A percentile compares a stretch with the other conserved stretches of the same genome.
Conservation (phyloP, 2,329 filamentous ascomycete genomes). For the Septoria linicola region DNA sequence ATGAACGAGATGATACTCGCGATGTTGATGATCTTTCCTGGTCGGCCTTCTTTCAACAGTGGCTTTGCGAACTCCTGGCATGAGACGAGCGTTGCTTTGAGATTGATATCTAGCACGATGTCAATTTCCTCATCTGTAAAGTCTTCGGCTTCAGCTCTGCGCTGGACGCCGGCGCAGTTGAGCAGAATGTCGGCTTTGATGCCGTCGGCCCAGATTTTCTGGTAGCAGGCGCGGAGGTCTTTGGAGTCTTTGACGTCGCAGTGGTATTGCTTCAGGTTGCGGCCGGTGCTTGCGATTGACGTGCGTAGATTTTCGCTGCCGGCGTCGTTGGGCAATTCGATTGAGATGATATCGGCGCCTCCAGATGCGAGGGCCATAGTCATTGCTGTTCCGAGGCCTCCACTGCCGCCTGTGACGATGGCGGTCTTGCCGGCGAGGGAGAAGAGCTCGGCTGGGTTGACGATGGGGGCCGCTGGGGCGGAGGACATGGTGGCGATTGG, state of each 20-base stretch:
- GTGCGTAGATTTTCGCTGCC: conserved; percentile 12
- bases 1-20: conserved; percentile 30
- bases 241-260: conserved; percentile 22
- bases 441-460: conserved; percentile 24
- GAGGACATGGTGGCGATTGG: conserved; percentile 11
- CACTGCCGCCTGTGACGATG: conserved; percentile 28
- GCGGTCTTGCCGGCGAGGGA: conserved; percentile 26
- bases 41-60: conserved; percentile 24
- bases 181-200: conserved; percentile 32
- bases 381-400: conserved; percentile 37
- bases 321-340: conserved; percentile 23
- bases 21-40: conserved; percentile 33
- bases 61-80: conserved; percentile 31
- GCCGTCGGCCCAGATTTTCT: conserved; percentile 28
- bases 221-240: conserved; percentile 18
- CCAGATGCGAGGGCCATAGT: conserved; percentile 34
- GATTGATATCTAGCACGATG: conserved; percentile 30
- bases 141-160: conserved; percentile 31
- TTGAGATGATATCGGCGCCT: conserved; percentile 35
- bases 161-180: conserved; percentile 35
- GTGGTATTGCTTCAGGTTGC: conserved; percentile 20
- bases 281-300: conserved; percentile 16
- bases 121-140: conserved; percentile 36
- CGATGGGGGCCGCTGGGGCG: conserved; percentile 15
- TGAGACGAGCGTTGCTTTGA: conserved; percentile 27